phyloP scores from a whole-genome alignment of 257 asterid species.

The Plantago ovata region DNA sequence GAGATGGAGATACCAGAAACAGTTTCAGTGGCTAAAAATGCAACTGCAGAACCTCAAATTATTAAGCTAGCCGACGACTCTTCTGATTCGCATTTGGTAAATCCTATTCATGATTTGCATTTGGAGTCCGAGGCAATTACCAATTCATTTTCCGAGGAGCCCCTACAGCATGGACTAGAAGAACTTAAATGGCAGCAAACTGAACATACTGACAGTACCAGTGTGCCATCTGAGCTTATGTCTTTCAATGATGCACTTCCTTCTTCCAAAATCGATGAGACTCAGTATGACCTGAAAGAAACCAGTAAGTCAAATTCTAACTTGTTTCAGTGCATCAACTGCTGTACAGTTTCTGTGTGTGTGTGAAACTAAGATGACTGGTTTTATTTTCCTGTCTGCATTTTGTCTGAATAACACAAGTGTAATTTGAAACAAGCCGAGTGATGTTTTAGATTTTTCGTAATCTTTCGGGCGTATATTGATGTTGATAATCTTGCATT shows the following conservation, averaged over 20 bases:
- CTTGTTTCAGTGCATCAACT: conserved; percentile 6
- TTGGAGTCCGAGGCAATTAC: conserved; percentile 28
- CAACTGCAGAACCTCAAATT: conserved; percentile 23
- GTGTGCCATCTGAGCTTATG: conserved; percentile 26
- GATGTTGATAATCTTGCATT: conserved; percentile 6
- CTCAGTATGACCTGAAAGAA: conserved; percentile 25
- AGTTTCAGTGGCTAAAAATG: not conserved
- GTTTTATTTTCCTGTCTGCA: not conserved
- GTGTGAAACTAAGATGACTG: not conserved
- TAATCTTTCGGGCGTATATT: not conserved
- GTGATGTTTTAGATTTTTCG: not conserved
- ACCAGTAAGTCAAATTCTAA: conserved; percentile 38
- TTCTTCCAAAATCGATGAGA: conserved; percentile 23
- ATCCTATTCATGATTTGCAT: conserved; percentile 27
- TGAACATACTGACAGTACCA: conserved; percentile 22
- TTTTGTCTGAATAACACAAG: conserved; percentile 4
- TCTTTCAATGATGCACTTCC: conserved; percentile 26
- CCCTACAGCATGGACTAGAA: conserved; percentile 34
- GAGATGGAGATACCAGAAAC: conserved; percentile 29
- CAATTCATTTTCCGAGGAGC: conserved; percentile 23
- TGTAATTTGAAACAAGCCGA: not conserved
- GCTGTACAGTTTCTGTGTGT: not conserved
- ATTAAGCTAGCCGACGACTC: conserved; percentile 18
- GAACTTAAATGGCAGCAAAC: conserved; percentile 39
- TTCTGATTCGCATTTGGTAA: conserved; percentile 32